These are phyloP conservation scores for Escallonia rubra DNA, from an alignment of 129 eudicot species.

Conservation along the genomic window DNA sequence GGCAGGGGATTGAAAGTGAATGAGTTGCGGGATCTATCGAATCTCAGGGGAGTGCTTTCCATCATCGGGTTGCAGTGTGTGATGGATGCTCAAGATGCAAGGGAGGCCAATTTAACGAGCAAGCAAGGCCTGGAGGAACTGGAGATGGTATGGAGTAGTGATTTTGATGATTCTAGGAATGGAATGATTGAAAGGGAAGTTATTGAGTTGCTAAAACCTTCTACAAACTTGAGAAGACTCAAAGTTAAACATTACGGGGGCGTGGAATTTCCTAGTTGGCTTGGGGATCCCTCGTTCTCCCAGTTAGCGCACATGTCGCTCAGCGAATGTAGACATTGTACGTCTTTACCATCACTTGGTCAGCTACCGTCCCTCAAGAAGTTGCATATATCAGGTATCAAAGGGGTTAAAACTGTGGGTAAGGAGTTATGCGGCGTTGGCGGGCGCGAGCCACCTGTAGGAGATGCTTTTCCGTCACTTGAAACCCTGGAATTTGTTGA, in stretches of 20 bases:
- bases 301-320: conserved; percentile 25
- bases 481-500: conserved; percentile 6
- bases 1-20: conserved; percentile 22
- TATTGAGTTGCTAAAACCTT: conserved; percentile 32
- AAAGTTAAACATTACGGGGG: conserved; percentile 26
- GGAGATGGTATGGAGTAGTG: conserved; percentile 28
- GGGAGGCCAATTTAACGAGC: conserved; percentile 25
- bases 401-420: conserved; percentile 25
- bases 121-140: conserved; percentile 24
- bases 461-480: conserved; percentile 31
- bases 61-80: conserved; percentile 35
- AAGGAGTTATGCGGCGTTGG: conserved; percentile 24
- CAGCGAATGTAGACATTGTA: conserved; percentile 24
- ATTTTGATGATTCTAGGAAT: conserved; percentile 12
- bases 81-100: conserved; percentile 21
- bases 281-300: conserved; percentile 30
- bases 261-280: conserved; percentile 39
- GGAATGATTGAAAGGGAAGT: conserved; percentile 20
- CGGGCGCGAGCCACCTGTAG: neutral
- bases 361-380: conserved; percentile 34
- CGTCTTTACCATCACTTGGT: conserved; percentile 36
- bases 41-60: conserved; percentile 29
- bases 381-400: conserved; percentile 23
- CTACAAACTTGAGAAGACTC: conserved; percentile 19
- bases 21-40: conserved; percentile 21